phyloP scores from a whole-genome alignment of 2,329 filamentous ascomycete genomes.

The Salinomyces thailandicus region DNA sequence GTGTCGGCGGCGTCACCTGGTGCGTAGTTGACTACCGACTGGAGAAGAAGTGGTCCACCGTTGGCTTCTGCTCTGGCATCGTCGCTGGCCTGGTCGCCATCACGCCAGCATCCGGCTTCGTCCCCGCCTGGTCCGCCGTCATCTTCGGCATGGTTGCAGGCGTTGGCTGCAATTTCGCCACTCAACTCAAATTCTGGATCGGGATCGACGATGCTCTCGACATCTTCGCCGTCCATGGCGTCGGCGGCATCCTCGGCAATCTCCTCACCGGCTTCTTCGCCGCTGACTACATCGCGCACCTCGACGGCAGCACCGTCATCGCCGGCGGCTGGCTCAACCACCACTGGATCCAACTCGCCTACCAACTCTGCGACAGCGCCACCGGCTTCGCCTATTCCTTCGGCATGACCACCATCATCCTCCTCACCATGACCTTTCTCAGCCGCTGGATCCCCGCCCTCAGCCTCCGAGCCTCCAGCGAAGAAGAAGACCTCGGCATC shows the following conservation, averaged over 20 bases:
- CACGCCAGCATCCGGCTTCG: constrained; percentile 77
- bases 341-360: constrained; percentile 72
- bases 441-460: constrained; percentile 71
- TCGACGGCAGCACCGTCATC: constrained; percentile 61
- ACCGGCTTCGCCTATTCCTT: constrained; percentile 71
- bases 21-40: constrained; percentile 80
- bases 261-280: constrained; percentile 74
- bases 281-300: constrained; percentile 69
- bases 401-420: constrained; percentile 62
- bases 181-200: constrained; percentile 78
- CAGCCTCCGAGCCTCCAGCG: constrained; percentile 60
- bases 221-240: constrained; percentile 74
- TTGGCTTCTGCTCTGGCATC: constrained; percentile 85
- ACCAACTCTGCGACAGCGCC: constrained; percentile 73
- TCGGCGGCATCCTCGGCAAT: constrained; percentile 71
- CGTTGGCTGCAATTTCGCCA: constrained; percentile 74
- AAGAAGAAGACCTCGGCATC: constrained; percentile 74
- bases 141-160: constrained; percentile 69
- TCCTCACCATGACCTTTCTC: constrained; percentile 48
- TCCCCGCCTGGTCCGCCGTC: constrained; percentile 75
- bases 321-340: constrained; percentile 71
- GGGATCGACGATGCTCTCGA: constrained; percentile 76
- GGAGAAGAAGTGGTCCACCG: constrained; percentile 84
- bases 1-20: constrained; percentile 79
- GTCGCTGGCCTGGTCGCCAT: constrained; percentile 81